Base-by-base conservation (phyloP, 108 stramenopile species). In the Fragilaria crotonensis region DNA sequence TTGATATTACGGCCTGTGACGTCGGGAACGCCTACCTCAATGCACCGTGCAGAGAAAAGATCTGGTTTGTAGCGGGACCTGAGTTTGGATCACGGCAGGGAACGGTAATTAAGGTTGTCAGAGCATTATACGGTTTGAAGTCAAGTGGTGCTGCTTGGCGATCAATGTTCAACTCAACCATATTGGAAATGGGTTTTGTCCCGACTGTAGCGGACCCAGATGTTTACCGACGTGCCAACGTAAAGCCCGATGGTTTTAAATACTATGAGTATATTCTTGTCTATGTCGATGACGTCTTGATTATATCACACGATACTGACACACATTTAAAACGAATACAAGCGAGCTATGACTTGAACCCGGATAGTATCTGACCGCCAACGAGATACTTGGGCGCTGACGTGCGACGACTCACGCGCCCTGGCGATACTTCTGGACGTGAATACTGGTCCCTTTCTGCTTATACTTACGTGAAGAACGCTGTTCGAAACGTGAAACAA, bases 51-150 rank as follows among this genome's bases (percentile, higher is more conserved):
- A 60, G 54, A 0, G 30, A 54, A 46, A 72, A 73, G 60, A 45
- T 59, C 36, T 79, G 45, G 28, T 50, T 66, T 45, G 47, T 72
- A 4, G 64, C 62, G 48, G 75, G 75, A 4, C 52, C 54, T 0
- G 75, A 76, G 60, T 80, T 75, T 62, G 80, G 78, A 48, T 0
- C 62, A 0, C 67, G 75, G 36, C 55, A 70, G 33, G 80, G 73
- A 22, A 50, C 56, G 20, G 9, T 48, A 5, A 70, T 72, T 0
- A 28, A 74, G 0, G 78, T 80, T 29, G 29, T 22, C 23, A 58
- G 77, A 19, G 79, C 83, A 3, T 36, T 85, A 23, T 84, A 84
- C 65, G 83, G 81, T 1, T 48, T 52, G 0, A 72, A 77, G 59
- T 33, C 51, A 14, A 60, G 67, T 33, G 78, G 73, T 20, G 17